phyloP scores from a whole-genome alignment of 129 eudicot genomes.

The Flaveria ramosissima region DNA sequence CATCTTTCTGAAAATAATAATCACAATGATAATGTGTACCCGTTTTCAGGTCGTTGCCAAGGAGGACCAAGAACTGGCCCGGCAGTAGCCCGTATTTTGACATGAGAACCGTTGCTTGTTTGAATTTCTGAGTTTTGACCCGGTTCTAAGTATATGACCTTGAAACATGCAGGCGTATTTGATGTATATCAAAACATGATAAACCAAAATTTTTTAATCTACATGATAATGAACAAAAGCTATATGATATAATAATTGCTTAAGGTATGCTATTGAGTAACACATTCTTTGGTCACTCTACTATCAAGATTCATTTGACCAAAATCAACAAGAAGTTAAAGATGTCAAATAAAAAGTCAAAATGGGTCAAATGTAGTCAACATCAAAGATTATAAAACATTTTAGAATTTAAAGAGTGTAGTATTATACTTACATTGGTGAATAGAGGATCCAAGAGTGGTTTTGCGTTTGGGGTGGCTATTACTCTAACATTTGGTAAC shows the following conservation, averaged over 20 bases:
- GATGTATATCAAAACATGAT: slow-evolving; percentile 12
- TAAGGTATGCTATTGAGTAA: background rate
- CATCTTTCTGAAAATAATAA: background rate
- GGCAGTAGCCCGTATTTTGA: slow-evolving; percentile 69
- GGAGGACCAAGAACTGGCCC: slow-evolving; percentile 98
- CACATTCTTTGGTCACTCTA: background rate
- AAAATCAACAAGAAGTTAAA: background rate
- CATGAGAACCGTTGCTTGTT: slow-evolving; percentile 53
- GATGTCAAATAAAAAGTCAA: background rate
- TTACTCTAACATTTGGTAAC: slow-evolving; percentile 71
- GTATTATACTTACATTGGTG: slow-evolving; percentile 60
- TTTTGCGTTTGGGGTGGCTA: slow-evolving; percentile 88
- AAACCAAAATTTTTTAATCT: background rate
- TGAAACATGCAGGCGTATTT: slow-evolving; percentile 23
- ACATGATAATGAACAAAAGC: background rate
- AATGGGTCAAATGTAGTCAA: background rate
- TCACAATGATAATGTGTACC: slow-evolving; percentile 39
- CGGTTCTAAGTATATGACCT: slow-evolving; percentile 82
- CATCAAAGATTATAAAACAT: background rate
- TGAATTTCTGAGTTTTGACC: slow-evolving; percentile 65
- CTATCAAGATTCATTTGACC: background rate
- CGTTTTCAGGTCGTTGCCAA: slow-evolving; percentile 99
- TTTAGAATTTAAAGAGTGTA: slow-evolving; percentile 1
- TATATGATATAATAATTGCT: background rate
- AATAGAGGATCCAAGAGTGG: slow-evolving; percentile 81